These are phyloP conservation scores for Acanthamoeba lenticulata DNA, from an alignment of 208 protist species.

Conservation along the genomic window DNA sequence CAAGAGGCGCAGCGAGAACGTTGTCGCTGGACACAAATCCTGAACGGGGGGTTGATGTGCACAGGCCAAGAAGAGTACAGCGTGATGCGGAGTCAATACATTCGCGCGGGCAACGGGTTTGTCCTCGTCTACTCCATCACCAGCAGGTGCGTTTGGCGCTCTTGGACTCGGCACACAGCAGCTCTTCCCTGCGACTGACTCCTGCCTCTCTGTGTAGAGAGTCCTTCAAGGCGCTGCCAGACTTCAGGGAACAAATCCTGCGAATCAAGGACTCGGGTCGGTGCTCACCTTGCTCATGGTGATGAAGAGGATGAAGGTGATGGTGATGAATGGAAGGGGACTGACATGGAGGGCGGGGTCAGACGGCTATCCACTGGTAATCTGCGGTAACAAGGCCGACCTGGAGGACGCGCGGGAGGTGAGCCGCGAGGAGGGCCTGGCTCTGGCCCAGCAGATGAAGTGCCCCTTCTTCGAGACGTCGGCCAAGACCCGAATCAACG, in stretches of 20 bases:
- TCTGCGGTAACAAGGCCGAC: conserved; percentile 70
- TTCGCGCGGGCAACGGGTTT: neutral
- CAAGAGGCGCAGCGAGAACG: neutral
- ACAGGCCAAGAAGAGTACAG: neutral
- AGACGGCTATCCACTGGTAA: neutral
- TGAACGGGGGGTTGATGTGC: neutral
- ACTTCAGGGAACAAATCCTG: conserved; percentile 28
- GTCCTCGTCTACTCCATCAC: conserved; percentile 8
- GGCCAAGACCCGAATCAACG: conserved; percentile 58
- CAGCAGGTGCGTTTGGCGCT: neutral
- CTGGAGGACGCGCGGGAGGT: conserved; percentile 83
- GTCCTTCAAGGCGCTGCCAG: conserved; percentile 36
- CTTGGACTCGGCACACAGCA: too few species aligned
- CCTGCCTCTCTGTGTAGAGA: neutral
- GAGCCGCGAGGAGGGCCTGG: conserved; percentile 77
- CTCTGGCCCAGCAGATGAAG: conserved; percentile 76
- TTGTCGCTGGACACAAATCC: neutral
- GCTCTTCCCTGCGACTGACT: neutral
- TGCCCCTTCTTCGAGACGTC: conserved; percentile 75
- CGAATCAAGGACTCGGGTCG: conserved; percentile 57
- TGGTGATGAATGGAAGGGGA: neutral
- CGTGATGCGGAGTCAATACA: conserved; percentile 32
- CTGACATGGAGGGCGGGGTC: neutral
- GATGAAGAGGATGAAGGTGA: neutral
- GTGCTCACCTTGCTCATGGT: neutral